A percentile compares a stretch with the other conserved stretches of the same genome.
phyloP scores from a whole-genome alignment of 1,284 basidiomycete species.

The Ganoderma sp. region DNA sequence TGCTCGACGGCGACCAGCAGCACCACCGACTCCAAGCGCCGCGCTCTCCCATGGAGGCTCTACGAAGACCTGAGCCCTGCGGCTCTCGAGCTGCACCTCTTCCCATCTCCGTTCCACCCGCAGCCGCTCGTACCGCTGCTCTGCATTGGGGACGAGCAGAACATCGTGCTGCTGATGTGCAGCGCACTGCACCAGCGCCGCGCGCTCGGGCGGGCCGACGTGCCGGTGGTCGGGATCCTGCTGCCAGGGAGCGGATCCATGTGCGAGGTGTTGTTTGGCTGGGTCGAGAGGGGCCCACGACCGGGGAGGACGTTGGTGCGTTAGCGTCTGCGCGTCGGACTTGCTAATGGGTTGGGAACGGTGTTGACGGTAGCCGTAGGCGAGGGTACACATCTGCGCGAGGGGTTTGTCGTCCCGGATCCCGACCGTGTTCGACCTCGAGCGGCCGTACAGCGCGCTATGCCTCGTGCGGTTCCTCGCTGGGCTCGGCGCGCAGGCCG shows the following conservation, averaged over 20 bases:
- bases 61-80: neutral
- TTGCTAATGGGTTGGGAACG: neutral
- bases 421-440: constrained; percentile 14
- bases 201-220: constrained; percentile 9
- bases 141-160: constrained; percentile 12
- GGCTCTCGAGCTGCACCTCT: constrained; percentile 13
- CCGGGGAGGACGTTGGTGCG: constrained; percentile 10
- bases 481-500: neutral
- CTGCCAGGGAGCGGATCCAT: constrained; percentile 1
- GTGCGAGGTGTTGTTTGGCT: constrained; percentile 19
- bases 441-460: neutral
- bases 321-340: neutral
- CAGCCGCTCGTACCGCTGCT: constrained; percentile 13
- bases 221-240: constrained; percentile 14
- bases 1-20: neutral
- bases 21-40: neutral
- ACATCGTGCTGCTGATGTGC: constrained; percentile 20
- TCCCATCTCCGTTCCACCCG: constrained; percentile 17
- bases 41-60: neutral
- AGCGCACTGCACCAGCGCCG: constrained; percentile 16
- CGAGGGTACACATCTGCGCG: constrained; percentile 13
- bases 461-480: constrained; percentile 9
- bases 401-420: neutral
- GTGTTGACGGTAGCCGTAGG: neutral
- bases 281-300: constrained; percentile 6